Conservation (phyloP, 163 green algal species). For the Chloroidium sp. region DNA sequence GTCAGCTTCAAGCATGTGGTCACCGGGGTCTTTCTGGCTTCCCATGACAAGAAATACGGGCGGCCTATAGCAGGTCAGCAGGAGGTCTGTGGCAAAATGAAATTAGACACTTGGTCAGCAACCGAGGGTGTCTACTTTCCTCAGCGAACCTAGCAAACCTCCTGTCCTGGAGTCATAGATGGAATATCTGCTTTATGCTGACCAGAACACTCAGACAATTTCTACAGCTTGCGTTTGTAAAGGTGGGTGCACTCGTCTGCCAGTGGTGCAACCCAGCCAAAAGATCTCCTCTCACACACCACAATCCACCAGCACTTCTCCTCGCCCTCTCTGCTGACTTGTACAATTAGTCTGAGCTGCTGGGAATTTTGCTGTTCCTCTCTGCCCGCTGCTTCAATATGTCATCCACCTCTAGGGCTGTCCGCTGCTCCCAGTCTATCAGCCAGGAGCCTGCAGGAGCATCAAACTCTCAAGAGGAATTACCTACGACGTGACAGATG, state of each 20-base stretch:
- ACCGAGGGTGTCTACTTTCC: constrained; percentile 81
- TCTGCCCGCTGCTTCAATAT: constrained; percentile 13
- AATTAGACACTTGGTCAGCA: constrained; percentile 53
- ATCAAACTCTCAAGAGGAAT: neutral
- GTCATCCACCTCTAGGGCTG: constrained; percentile 27
- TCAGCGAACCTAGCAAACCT: neutral
- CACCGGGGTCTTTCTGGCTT: constrained; percentile 59
- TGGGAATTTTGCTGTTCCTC: constrained; percentile 1
- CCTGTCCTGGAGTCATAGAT: too few relatives aligned
- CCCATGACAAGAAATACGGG: constrained; percentile 55
- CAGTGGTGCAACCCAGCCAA: neutral
- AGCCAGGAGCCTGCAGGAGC: constrained; percentile 16
- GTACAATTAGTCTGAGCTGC: neutral
- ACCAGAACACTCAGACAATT: neutral
- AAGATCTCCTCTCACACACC: neutral
- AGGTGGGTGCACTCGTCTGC: neutral
- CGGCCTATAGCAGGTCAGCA: constrained; percentile 83
- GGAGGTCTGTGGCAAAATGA: constrained; percentile 61
- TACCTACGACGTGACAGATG: neutral
- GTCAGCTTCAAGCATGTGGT: constrained; percentile 53
- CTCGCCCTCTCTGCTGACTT: too few relatives aligned
- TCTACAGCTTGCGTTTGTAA: constrained; percentile 2
- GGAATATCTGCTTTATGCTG: neutral
- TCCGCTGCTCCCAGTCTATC: constrained; percentile 27
- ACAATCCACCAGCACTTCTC: neutral